Evolutionary conservation across 2,329 filamentous ascomycete species (phyloP), one percentile per base, ranked within the genome.

Genomic region (Scopulariopsis brevicaulis): DNA sequence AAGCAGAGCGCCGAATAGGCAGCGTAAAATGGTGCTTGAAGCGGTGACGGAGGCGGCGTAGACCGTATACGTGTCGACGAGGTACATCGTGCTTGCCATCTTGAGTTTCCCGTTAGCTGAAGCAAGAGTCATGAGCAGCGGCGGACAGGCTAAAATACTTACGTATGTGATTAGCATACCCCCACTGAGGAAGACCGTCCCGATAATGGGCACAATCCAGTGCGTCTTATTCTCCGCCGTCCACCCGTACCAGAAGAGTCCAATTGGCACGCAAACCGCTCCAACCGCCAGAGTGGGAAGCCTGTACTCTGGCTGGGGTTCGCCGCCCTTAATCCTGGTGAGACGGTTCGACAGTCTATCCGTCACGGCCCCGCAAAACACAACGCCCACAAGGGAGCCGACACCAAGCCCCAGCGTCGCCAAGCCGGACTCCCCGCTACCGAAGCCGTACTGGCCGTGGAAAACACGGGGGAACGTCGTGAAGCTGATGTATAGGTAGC

Each of bases 231-330:
- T 76, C 37, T 84, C 68, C 0, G 76, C 74, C 0, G 79, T 79
- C 80, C 80, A 85, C 2, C 80, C 81, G 60, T 84, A 84, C 64
- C 78, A 74, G 64, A 86, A 84, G 35, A 85, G 69, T 0, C 79
- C 77, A 0, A 75, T 66, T 0, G 82, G 82, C 1, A 86, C 74
- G 15, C 81, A 59, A 1, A 77, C 53, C 3, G 77, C 77, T 3
- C 77, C 78, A 11, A 75, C 68, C 3, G 78, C 71, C 43, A 84
- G 72, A 0, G 77, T 72, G 0, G 75, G 74, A 0, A 85, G 67
- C 1, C 80, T 72, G 64, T 78, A 70, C 61, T 82, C 79, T 0
- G 78, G 76, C 57, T 65, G 62, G 0, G 65, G 65, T 1, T 60
- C 65, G 22, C 77, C 73, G 52, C 83, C 79, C 35, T 79, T 80